Evolutionary conservation across 345 rosid species (phyloP).

Genomic region (Barbarea vulgaris): DNA sequence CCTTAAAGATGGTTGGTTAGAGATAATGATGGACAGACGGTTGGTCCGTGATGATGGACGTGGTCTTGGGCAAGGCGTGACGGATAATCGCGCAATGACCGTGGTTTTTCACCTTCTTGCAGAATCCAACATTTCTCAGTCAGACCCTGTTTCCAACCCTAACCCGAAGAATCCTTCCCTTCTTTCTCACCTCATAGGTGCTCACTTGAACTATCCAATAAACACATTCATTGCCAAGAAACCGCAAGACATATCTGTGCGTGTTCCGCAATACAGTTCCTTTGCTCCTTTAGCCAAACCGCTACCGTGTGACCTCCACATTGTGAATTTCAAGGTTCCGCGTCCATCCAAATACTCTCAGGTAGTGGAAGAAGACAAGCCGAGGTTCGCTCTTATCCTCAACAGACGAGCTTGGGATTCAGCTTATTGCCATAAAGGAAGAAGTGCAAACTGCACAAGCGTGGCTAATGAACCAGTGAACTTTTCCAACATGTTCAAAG

Average conservation of each 20-base stretch:
- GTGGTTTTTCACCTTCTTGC: slow-evolving; percentile 72
- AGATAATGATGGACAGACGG: slow-evolving; percentile 95
- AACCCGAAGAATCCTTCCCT: slow-evolving; percentile 77
- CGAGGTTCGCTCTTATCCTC: slow-evolving; percentile 67
- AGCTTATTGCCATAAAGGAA: slow-evolving; percentile 63
- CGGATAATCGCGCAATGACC: slow-evolving; percentile 81
- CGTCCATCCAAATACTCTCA: slow-evolving; percentile 71
- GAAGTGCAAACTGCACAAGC: slow-evolving; percentile 62
- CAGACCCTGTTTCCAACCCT: slow-evolving; percentile 48
- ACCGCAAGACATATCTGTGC: slow-evolving; percentile 63
- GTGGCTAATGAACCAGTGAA: slow-evolving; percentile 69
- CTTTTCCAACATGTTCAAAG: slow-evolving; percentile 73
- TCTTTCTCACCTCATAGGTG: slow-evolving; percentile 73
- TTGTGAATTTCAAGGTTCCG: slow-evolving; percentile 85
- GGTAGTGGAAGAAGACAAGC: slow-evolving; percentile 49
- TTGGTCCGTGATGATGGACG: slow-evolving; percentile 87
- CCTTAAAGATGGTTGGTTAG: slow-evolving; percentile 86
- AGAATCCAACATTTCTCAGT: slow-evolving; percentile 68
- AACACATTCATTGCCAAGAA: slow-evolving; percentile 80
- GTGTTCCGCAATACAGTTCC: slow-evolving; percentile 47
- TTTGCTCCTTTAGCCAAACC: slow-evolving; percentile 76
- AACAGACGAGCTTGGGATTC: slow-evolving; percentile 81
- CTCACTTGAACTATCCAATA: slow-evolving; percentile 83
- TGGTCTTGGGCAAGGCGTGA: slow-evolving; percentile 97
- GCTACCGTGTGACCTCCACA: slow-evolving; percentile 87